Base-by-base conservation (phyloP, 1,284 basidiomycete species). In the Tremellales sp. region DNA sequence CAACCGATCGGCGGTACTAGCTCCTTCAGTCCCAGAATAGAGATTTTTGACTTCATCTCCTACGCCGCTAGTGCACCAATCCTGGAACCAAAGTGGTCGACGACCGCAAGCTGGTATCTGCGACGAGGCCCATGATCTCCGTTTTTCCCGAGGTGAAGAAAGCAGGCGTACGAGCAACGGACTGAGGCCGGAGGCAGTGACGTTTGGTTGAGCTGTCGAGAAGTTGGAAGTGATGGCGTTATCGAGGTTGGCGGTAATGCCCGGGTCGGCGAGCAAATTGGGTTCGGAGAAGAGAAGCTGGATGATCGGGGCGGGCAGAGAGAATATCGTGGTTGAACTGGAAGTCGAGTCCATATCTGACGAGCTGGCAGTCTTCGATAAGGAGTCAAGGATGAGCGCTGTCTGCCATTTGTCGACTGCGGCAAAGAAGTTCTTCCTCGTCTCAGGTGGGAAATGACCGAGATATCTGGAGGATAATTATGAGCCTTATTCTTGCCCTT, bases 211-310 rank as follows among this genome's bases (percentile, higher is more conserved):
- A 3, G 27, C 15, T 1, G 51, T 10, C 4, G 58, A 47, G 7
- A 51, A 40, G 11, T 24, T 24, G 19, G n/a, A 21, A 2, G 45
- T 41, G 3, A 64, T 42, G 13, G 57, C 62, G 19, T 43, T 23
- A 36, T 67, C 64, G 22, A 67, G 29, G 0, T 64, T 40, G 4
- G 29, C 31, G 35, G 80, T 65, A 39, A 89, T 73, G 22, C 74
- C 70, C 1, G 75, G 48, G 57, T 85, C 77, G 35, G 72, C 76
- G 37, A 89, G 76, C 40, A 89, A 71, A 21, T 73, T 73, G 52
- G 83, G 76, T 72, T 86, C 86, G 25, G 79, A 82, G 47, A 89
- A 70, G 46, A 84, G 78, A 42, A 86, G 83, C 66, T 86, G 89
- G 3, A 82, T 58, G 42, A 82, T 58, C 0, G 80, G 77, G 8